Evolutionary conservation across 331 rosid genomes (phyloP), one percentile per base, ranked within the genome.

Genomic region (Arachis monticola): DNA sequence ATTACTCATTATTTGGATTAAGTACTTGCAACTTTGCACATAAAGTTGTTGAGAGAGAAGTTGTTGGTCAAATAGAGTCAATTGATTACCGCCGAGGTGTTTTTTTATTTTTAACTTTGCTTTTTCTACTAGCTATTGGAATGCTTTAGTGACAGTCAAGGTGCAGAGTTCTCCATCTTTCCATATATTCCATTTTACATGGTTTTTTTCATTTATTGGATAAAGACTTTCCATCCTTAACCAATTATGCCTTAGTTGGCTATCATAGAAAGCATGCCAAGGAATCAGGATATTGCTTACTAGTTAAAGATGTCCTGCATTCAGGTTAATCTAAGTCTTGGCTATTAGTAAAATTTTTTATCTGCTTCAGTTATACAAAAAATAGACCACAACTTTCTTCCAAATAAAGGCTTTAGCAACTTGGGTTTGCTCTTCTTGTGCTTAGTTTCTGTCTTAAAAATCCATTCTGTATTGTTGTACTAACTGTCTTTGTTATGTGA

Each of bases 401-500:
- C 32, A 38, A 3, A 38, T 38, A 4, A 38, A 6, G 13, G 62
- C 61, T 32, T 31, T 56, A 6, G 77, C 35, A 14, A 6, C 71
- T 41, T 41, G 47, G 57, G 48, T 50, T 38, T 47, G 47, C 17
- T 71, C 2, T 27, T 27, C 30, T 27, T 51, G 27, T 47, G 56
- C 74, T 65, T 17, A 72, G 60, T 35, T 35, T 8, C 51, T 55
- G 0, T 59, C 8, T 11, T 31, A 27, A 27, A 69, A 40, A 53
- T 70, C 61, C 53, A 14, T 10, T 70, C 1, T 52, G 6, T 56
- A 45, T 57, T 57, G 64, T 69, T 73, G 65, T 68, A 69, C 55
- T 64, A 38, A 58, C 38, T n/a, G 35, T 64, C 52, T 75, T 78
- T 9, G 5, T 51, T 75, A 47, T 58, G 46, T 55, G 79, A 72